phyloP scores from a whole-genome alignment of 1,284 basidiomycete genomes.

The Apiotrichum sp. region DNA sequence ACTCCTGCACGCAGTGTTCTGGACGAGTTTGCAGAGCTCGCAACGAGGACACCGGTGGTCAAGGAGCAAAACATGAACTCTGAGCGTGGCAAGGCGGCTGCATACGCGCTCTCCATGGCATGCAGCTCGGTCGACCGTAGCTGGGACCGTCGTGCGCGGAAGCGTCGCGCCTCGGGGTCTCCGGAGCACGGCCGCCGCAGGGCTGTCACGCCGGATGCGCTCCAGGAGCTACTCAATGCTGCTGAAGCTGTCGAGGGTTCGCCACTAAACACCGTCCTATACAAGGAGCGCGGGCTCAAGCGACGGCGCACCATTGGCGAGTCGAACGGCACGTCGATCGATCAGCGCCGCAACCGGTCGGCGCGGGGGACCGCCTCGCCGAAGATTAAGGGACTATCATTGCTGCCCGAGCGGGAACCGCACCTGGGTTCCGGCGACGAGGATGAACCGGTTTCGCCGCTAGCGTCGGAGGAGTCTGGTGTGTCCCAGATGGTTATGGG shows the following conservation, averaged over 20 bases:
- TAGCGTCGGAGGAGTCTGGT: slow-evolving; percentile 17
- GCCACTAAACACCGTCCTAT: slow-evolving; percentile 32
- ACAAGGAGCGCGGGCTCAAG: slow-evolving; percentile 27
- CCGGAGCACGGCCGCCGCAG: slow-evolving; percentile 16
- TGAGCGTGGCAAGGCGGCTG: slow-evolving; percentile 11
- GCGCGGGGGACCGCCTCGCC: slow-evolving; percentile 13
- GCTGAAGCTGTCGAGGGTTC: slow-evolving; percentile 41
- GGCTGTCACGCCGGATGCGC: slow-evolving; percentile 32
- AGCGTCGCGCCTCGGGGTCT: slow-evolving; percentile 29
- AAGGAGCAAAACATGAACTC: slow-evolving; percentile 16
- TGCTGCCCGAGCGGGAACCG: slow-evolving; percentile 15
- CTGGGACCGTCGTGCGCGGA: slow-evolving; percentile 14
- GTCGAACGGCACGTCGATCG: not conserved
- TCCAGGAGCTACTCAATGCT: slow-evolving; percentile 38
- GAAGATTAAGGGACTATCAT: slow-evolving; percentile 12
- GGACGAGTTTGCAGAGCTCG: slow-evolving; percentile 42
- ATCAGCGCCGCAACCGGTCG: slow-evolving; percentile 9
- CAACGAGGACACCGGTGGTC: slow-evolving; percentile 33
- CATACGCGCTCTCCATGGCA: slow-evolving; percentile 19
- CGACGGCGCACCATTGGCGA: slow-evolving; percentile 35
- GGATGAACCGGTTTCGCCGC: slow-evolving; percentile 19
- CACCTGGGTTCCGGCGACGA: slow-evolving; percentile 13
- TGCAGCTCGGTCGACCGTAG: slow-evolving; percentile 22
- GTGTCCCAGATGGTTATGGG: slow-evolving; percentile 17
- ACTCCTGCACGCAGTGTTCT: slow-evolving; percentile 40